Conservation (phyloP, 495 filamentous ascomycete genomes). For the Talaromyces borbonicus region DNA sequence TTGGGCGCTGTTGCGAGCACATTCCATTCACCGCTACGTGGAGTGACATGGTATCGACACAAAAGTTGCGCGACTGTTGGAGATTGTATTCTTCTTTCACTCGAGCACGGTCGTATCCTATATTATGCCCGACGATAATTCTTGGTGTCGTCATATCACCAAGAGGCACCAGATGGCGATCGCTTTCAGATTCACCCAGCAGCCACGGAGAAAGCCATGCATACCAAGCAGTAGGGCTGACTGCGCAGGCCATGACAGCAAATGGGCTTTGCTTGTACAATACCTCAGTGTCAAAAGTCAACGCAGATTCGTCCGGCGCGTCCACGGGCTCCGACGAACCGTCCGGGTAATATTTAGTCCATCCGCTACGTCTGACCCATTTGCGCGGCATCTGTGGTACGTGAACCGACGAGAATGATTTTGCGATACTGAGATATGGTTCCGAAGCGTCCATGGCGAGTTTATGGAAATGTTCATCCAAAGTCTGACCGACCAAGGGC, state of each 20-base stretch:
- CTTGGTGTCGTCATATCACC: constrained; percentile 60
- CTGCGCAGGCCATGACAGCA: constrained; percentile 94
- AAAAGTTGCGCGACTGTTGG: constrained; percentile 70
- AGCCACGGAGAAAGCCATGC: constrained; percentile 97
- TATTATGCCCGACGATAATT: constrained; percentile 87
- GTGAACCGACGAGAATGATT: constrained; percentile 54
- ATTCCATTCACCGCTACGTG: constrained; percentile 98
- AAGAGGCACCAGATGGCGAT: constrained; percentile 75
- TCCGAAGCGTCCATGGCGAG: constrained; percentile 82
- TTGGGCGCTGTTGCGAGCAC: constrained; percentile 92
- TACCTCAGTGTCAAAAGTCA: constrained; percentile 94
- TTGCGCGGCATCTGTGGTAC: constrained; percentile 65
- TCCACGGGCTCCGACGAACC: constrained; percentile 61
- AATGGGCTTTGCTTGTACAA: constrained; percentile 88
- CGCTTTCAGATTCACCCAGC: constrained; percentile 65
- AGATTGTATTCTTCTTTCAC: constrained; percentile 84
- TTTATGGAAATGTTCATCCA: constrained; percentile 94
- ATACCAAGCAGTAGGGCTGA: constrained; percentile 84
- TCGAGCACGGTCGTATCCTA: constrained; percentile 89
- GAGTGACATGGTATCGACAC: constrained; percentile 96
- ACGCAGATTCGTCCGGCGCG: constrained; percentile 65
- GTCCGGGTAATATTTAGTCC: constrained; percentile 83
- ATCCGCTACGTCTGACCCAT: constrained; percentile 77
- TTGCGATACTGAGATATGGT: constrained; percentile 71
- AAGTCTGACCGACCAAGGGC: constrained; percentile 59